Percentiles rank a stretch among this genome's conserved stretches.
Conservation (phyloP, 176 grass and related monocot species). For the barley (Hordeum vulgare) region MorexV3_pseudomolecules_assembly NC_058518.1:496871725-496872224, state of each 20-base stretch:
- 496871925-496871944: not conserved
- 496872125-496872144: not conserved
- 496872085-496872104: not conserved
- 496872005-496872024: conserved; percentile 5
- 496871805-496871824: conserved; percentile 19
- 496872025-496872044: not conserved
- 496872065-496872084: not conserved
- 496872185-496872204: not conserved
- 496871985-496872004: conserved; percentile 8
- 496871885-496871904: not conserved
- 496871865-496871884: not conserved
- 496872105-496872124: not conserved
- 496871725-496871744: conserved; percentile 40
- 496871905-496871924: not conserved
- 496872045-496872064: not conserved
- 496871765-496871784: not conserved
- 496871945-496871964: conserved; percentile 20
- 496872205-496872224: not conserved
- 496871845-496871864: conserved; percentile 12
- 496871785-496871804: conserved; percentile 28
- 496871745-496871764: not conserved
- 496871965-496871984: conserved; percentile 26
- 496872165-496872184: not conserved
- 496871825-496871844: not conserved
- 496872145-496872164: not conserved